Conservation (phyloP, 176 grass and related monocot species). For the Olyra latifolia region DNA sequence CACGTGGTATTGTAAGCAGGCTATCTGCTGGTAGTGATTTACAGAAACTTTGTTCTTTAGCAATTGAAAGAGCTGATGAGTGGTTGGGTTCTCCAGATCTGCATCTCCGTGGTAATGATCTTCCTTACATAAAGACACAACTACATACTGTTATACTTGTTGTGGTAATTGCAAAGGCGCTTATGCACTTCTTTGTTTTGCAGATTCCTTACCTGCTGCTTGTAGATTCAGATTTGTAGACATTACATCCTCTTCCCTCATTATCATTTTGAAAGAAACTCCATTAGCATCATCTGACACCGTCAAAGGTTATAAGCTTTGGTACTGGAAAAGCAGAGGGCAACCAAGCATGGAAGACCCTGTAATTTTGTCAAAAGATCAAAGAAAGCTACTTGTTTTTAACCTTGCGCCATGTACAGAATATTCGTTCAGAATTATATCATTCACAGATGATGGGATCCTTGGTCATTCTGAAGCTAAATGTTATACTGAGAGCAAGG, state of each 20-base stretch:
- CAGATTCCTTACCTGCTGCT: constrained; percentile 92
- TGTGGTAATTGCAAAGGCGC: constrained; percentile 2
- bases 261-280: constrained; percentile 77
- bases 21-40: constrained; percentile 68
- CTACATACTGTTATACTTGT: constrained; percentile 13
- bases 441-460: constrained; percentile 76
- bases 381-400: constrained; percentile 80
- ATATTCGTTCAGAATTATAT: constrained; percentile 90
- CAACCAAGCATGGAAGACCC: constrained; percentile 53
- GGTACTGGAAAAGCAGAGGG: constrained; percentile 84
- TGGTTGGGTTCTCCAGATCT: constrained; percentile 58
- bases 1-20: constrained; percentile 97
- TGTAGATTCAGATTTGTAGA: constrained; percentile 88
- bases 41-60: constrained; percentile 83
- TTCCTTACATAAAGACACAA: not conserved
- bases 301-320: constrained; percentile 89
- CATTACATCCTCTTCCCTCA: constrained; percentile 69
- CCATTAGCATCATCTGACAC: constrained; percentile 38
- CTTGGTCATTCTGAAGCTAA: constrained; percentile 93
- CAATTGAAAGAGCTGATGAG: constrained; percentile 77
- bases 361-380: constrained; percentile 66
- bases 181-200: constrained; percentile 41
- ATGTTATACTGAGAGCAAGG: constrained; percentile 83
- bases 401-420: constrained; percentile 90
- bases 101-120: constrained; percentile 64